Base-by-base conservation (phyloP, 345 rosid genomes). In the Corymbia maculata region DNA sequence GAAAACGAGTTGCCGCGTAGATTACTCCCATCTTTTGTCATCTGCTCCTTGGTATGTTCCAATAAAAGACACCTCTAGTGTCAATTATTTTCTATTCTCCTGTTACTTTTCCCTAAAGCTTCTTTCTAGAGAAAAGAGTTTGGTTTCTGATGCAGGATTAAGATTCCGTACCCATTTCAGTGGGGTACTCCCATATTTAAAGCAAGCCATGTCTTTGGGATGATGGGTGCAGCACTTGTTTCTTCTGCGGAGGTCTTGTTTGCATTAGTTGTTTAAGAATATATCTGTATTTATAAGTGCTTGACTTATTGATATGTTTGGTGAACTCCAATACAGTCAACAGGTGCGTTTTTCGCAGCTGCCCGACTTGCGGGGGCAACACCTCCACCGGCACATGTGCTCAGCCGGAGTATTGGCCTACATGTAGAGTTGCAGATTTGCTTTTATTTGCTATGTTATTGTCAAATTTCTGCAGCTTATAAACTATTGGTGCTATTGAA, bases 161-260 rank as follows among this genome's bases (percentile, higher is more conserved):
- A 93, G 88, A 87, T 98, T 68, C 99, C 99, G 26, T 97, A 97
- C 88, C 99, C 99, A 10, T 96, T 98, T 88, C 99, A 98, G 89
- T 98, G 98, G 98, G 99, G 98, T 86, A 92, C 99, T 88, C 99
- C 99, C 8, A 92, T 97, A 92, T 98, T 98, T 89, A 93, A 93
- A 92, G 99, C 99, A 57, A 94, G 95, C 93, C 99, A 97, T 90
- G 97, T 97, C 82, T 98, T 98, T 84, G 99, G 97, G 85, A 98
- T 97, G 99, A 91, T 97, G 88, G 99, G 99, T 85, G 97, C 98
- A 51, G 96, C 98, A 44, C 94, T 98, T 89, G 99, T 98, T 70
- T 91, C 99, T 52, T 93, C 99, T 90, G 97, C 96, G 12, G 99
- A 98, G 99, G 99, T 98, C 86, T 82, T 86, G 5, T 89, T 75